These are phyloP conservation scores for Coniferiporia sulphurascens DNA, from an alignment of 1,284 basidiomycete species.

Conservation along the genomic window DNA sequence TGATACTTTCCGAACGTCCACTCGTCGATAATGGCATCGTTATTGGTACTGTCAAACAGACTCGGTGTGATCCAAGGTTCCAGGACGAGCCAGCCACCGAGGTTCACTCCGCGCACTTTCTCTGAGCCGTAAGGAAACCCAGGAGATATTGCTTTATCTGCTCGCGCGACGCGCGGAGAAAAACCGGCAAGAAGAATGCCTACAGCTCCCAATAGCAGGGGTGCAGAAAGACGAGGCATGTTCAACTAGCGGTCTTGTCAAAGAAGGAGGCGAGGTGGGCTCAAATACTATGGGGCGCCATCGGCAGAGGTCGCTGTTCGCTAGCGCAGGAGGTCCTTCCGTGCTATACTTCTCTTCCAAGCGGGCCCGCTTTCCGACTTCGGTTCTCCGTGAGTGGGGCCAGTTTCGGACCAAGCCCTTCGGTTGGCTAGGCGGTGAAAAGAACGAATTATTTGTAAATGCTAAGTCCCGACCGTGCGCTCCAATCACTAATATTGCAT, in stretches of 20 bases:
- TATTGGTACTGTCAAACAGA: slow-evolving; percentile 78
- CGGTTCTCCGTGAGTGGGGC: too few species aligned
- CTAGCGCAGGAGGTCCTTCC: too few species aligned
- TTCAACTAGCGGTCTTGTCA: background rate
- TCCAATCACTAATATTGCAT: too few species aligned
- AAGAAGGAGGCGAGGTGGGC: too few species aligned
- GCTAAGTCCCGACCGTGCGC: too few species aligned
- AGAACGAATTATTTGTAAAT: too few species aligned
- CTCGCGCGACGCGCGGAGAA: background rate
- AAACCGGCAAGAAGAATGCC: background rate
- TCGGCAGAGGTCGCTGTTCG: too few species aligned
- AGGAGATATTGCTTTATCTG: slow-evolving; percentile 30
- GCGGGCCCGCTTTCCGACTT: too few species aligned
- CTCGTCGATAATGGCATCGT: slow-evolving; percentile 72
- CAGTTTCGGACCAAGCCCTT: too few species aligned
- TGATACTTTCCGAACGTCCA: slow-evolving; percentile 79
- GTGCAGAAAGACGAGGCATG: slow-evolving; percentile 1
- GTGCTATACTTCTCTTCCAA: too few species aligned
- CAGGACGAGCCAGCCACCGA: slow-evolving; percentile 78
- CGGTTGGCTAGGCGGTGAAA: too few species aligned
- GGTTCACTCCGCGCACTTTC: slow-evolving; percentile 63
- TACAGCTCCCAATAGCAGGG: background rate
- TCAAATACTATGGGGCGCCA: too few species aligned
- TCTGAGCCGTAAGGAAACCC: slow-evolving; percentile 49
- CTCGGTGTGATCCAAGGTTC: slow-evolving; percentile 88